Evolutionary conservation across 2,329 filamentous ascomycete genomes (phyloP).

Genomic region (Hypomyces perniciosus): DNA sequence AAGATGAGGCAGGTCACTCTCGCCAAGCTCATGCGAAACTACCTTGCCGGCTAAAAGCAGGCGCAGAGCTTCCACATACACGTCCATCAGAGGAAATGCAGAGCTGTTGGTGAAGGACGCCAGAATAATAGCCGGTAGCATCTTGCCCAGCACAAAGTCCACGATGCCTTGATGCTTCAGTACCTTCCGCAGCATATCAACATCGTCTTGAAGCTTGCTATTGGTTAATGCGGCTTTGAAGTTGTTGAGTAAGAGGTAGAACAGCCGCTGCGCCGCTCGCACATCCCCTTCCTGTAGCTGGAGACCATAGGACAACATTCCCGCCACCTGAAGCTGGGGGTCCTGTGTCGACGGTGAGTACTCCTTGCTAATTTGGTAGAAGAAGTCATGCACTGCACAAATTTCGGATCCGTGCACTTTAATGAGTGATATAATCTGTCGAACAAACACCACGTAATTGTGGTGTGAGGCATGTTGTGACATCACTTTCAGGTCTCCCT

Average conservation of each 20-base stretch:
- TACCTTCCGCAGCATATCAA: conserved; percentile 40
- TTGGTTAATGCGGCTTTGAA: conserved; percentile 50
- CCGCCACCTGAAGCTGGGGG: conserved; percentile 50
- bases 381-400: conserved; percentile 49
- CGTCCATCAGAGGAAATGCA: conserved; percentile 44
- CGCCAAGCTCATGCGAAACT: conserved; percentile 32
- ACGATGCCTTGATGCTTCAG: conserved; percentile 41
- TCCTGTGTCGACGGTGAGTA: conserved; percentile 52
- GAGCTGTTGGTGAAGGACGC: conserved; percentile 29
- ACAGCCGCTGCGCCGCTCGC: conserved; percentile 43
- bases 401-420: conserved; percentile 49
- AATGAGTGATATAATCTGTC: conserved; percentile 47
- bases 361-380: conserved; percentile 49
- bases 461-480: conserved; percentile 34
- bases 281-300: conserved; percentile 47
- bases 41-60: conserved; percentile 28
- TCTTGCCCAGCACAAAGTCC: conserved; percentile 43
- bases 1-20: conserved; percentile 28
- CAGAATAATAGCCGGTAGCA: conserved; percentile 48
- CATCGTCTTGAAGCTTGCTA: conserved; percentile 41
- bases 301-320: conserved; percentile 50
- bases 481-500: conserved; percentile 39
- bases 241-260: conserved; percentile 52
- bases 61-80: conserved; percentile 42
- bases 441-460: conserved; percentile 46